Percentiles rank a stretch among this genome's conserved stretches.
These are phyloP conservation scores for Xylariaceae sp. DNA, from an alignment of 2,329 filamentous ascomycete species.

Conservation along the genomic window DNA sequence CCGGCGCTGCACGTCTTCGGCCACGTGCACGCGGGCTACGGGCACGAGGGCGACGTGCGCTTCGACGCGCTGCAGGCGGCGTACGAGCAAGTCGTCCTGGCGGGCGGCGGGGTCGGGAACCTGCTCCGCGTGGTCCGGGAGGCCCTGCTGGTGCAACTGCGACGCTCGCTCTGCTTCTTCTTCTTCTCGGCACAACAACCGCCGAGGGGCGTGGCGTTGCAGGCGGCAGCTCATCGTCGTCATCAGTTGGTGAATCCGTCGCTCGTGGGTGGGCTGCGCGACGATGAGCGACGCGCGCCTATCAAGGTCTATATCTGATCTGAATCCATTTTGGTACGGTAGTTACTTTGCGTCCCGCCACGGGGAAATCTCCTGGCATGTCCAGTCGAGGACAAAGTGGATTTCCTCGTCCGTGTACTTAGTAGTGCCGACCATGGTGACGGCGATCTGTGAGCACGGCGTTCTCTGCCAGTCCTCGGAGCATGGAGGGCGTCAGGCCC, in stretches of 20 bases:
- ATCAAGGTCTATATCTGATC: conserved; percentile 12
- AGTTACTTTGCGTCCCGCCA: no score
- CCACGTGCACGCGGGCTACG: conserved; percentile 29
- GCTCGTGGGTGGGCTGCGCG: conserved; percentile 12
- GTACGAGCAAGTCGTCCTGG: conserved; percentile 15
- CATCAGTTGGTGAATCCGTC: conserved; percentile 12
- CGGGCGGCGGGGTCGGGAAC: conserved; percentile 12
- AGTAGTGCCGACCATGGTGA: no score
- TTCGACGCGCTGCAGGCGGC: conserved; percentile 23
- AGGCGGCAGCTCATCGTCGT: no score
- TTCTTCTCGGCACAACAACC: conserved; percentile 2
- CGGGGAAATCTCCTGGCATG: no score
- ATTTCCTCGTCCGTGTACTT: no score
- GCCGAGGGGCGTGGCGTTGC: conserved; percentile 1
- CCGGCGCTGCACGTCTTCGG: conserved; percentile 31
- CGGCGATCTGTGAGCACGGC: no score
- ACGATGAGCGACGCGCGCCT: conserved; percentile 10
- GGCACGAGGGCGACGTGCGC: conserved; percentile 20
- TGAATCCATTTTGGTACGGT: no score
- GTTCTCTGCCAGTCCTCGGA: no score
- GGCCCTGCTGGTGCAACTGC: no score
- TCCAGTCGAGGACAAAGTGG: no score
- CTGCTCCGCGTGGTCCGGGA: conserved; percentile 3
- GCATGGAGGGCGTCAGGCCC: no score
- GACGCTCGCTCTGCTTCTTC: no score